Conservation (phyloP, 441 rosid genomes). For the Sinapis alba region DNA sequence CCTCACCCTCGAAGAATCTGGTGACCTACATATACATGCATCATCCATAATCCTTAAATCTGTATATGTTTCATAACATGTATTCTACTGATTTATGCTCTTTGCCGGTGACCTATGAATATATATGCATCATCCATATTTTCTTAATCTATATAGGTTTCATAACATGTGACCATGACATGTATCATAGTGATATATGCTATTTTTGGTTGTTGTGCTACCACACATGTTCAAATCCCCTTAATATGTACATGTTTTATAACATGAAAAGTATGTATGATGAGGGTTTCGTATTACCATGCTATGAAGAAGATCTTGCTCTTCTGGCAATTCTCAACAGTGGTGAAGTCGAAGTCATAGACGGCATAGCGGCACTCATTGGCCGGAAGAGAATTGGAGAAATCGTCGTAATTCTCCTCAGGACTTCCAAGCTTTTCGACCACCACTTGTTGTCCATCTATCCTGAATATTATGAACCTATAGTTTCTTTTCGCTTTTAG, state of each 20-base stretch:
- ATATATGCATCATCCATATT: neutral
- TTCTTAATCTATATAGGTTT: neutral
- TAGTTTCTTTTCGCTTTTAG: conserved; percentile 68
- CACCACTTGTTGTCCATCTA: conserved; percentile 61
- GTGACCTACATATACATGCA: conserved; percentile 48
- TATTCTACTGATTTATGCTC: neutral
- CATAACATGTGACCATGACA: neutral
- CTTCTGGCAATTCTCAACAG: conserved; percentile 69
- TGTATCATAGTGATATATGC: neutral
- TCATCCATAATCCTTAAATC: neutral
- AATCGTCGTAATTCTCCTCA: conserved; percentile 57
- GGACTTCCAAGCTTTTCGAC: conserved; percentile 64
- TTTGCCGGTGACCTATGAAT: conserved; percentile 52
- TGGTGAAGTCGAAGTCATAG: conserved; percentile 64
- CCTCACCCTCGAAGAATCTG: conserved; percentile 63
- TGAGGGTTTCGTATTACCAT: conserved; percentile 42
- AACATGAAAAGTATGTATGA: neutral
- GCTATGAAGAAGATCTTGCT: conserved; percentile 82
- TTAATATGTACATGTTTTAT: neutral
- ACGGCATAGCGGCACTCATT: conserved; percentile 73
- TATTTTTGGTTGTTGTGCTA: neutral
- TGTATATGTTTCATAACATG: neutral
- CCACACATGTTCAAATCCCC: neutral
- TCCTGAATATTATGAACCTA: conserved; percentile 68
- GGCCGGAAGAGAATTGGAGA: conserved; percentile 50